Percentiles rank a stretch among this genome's conserved stretches.
Conservation (phyloP, 176 grass and related monocot genomes). For the Oryza punctata region DNA sequence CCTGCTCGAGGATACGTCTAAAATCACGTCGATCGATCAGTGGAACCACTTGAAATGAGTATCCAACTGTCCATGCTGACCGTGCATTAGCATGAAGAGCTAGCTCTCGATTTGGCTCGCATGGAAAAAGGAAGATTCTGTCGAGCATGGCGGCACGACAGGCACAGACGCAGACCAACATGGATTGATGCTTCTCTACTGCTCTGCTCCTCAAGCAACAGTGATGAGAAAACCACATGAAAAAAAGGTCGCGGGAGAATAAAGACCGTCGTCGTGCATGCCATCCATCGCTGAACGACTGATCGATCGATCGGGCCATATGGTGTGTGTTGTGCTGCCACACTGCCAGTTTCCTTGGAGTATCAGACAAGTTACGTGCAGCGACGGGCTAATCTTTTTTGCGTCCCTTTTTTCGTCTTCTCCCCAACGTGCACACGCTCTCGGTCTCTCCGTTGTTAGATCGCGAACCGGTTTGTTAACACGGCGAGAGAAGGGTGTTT, state of each 20-base stretch:
- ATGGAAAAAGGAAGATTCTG: conserved; percentile 1
- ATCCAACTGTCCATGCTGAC: background rate
- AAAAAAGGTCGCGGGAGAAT: conserved; percentile 6
- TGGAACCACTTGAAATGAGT: background rate
- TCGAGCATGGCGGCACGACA: conserved; percentile 9
- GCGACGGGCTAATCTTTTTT: background rate
- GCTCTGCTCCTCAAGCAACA: conserved; percentile 11
- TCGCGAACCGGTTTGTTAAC: background rate
- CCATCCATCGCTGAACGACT: background rate
- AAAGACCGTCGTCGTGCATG: background rate
- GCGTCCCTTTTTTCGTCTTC: background rate
- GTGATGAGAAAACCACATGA: conserved; percentile 36
- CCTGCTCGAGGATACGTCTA: background rate
- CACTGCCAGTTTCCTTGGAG: conserved; percentile 33
- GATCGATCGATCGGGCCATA: background rate
- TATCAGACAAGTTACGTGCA: conserved; percentile 39
- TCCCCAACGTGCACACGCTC: background rate
- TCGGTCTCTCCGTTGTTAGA: background rate
- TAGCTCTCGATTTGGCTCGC: background rate
- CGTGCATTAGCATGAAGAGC: background rate
- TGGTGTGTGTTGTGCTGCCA: background rate
- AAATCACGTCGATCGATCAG: background rate
- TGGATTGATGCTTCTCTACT: conserved; percentile 39
- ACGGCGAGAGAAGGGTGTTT: background rate
- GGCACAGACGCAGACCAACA: background rate